Percentiles rank a stretch among this genome's conserved stretches.
Evolutionary conservation across 257 asterid species (phyloP).

Genomic region (Ligustrum vulgare): DNA sequence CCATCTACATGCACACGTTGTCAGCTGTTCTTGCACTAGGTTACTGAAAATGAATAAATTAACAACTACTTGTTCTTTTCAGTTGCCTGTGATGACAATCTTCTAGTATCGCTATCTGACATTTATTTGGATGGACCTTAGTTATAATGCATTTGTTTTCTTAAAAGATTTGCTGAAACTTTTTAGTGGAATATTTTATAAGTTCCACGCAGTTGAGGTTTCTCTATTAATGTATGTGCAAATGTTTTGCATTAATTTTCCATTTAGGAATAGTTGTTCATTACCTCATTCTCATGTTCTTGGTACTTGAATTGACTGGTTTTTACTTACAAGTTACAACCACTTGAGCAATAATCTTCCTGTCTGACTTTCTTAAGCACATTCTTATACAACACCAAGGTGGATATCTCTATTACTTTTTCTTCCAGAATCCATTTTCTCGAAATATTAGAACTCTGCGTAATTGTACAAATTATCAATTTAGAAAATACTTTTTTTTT

Average conservation of each 20-base stretch:
- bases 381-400: not conserved
- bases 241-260: not conserved
- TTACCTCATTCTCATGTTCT: not conserved
- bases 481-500: too few species aligned
- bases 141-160: not conserved
- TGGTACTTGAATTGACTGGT: not conserved
- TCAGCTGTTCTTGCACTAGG: not conserved
- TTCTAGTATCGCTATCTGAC: not conserved
- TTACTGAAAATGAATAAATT: not conserved
- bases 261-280: not conserved
- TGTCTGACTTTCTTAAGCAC: not conserved
- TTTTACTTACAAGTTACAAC: constrained; percentile 1
- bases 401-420: not conserved
- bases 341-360: not conserved
- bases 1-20: not conserved
- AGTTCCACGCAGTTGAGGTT: not conserved
- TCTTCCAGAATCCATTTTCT: constrained; percentile 8
- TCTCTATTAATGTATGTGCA: not conserved
- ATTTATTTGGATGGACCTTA: not conserved
- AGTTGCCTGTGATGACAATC: not conserved
- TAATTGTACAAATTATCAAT: not conserved
- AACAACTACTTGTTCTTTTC: not conserved
- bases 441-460: not conserved
- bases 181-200: not conserved
- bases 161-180: not conserved